Base-by-base conservation (phyloP, 2,329 filamentous ascomycete genomes). In the Xylariaceae sp. region DNA sequence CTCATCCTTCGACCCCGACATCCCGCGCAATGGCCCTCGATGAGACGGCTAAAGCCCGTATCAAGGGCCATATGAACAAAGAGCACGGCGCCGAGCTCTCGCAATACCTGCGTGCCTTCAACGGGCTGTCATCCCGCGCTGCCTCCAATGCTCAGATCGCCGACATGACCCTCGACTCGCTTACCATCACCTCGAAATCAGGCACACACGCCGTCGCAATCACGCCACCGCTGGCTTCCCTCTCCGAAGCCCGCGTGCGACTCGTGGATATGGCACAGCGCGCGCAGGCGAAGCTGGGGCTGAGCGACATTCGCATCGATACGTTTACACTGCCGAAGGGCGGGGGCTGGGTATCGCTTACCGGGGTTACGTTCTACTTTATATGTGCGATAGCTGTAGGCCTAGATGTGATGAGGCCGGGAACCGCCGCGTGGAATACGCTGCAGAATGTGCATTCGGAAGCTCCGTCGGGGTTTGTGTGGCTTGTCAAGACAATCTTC, bases 61-160 rank as follows among this genome's bases (percentile, higher is more conserved):
- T 89, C 62, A 78, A 91, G 58, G 72, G 72, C 26, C 90, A 96
- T 71, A 93, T 96, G 87, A 95, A 96, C 68, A 70, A 71, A 33
- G 85, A 91, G 64, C 91, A 95, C 67, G 69, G 74, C 38, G 75
- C 79, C 53, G 87, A 88, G 43, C 79, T 95, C 37, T 69, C 77
- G 43, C 76, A 85, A 59, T 95, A 90, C 65, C 78, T 94, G n/a
- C 81, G 81, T 49, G 78, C 89, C 63, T 89, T 81, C 68, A 72
- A 69, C 59, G 63, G 71, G 13, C 69, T 87, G 34, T 75, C 81
- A 13, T 57, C 73, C 7, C 63, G 67, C 45, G 66, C 74, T 37
- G 75, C 83, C 37, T 67, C 76, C 43, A 67, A 70, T 16, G 79
- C 86, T 16, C 64, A 69, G 30, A 70, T 95, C 50, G 68, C 73